A percentile compares a stretch with the other conserved stretches of the same genome.
Conservation (phyloP, 768 basidiomycete species). For the Lactarius sanguifluus region DNA sequence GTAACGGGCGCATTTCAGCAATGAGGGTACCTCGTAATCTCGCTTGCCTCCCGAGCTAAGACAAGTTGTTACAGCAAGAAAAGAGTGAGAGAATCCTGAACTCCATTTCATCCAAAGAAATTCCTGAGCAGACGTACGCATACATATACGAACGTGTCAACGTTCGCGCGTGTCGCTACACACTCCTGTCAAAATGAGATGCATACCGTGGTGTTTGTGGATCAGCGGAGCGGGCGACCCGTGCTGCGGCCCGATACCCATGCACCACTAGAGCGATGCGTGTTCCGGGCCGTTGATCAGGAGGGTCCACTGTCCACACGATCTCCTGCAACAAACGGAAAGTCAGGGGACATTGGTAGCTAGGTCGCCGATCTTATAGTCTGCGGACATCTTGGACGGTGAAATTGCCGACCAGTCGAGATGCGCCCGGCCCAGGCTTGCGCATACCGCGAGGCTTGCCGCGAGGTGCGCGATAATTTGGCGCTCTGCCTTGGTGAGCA, state of each 20-base stretch:
- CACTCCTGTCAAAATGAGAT: not conserved
- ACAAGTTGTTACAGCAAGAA: too few relatives aligned
- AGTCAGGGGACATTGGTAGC: not conserved
- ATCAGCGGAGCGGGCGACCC: constrained; percentile 18
- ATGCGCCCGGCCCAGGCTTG: constrained; percentile 86
- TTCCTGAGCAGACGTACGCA: too few relatives aligned
- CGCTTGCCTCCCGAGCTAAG: too few relatives aligned
- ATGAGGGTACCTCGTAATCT: too few relatives aligned
- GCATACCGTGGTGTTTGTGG: not conserved
- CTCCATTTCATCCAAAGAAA: too few relatives aligned
- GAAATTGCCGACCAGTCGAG: constrained; percentile 92
- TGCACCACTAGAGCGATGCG: constrained; percentile 54
- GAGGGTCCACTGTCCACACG: constrained; percentile 80
- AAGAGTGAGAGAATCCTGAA: too few relatives aligned
- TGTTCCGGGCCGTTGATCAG: constrained; percentile 62
- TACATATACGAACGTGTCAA: not conserved
- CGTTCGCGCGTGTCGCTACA: too few relatives aligned
- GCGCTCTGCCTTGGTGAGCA: constrained; percentile 90
- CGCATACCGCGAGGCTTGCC: constrained; percentile 96
- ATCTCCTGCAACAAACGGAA: constrained; percentile 60
- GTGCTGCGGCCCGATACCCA: constrained; percentile 19
- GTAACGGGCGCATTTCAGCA: too few relatives aligned
- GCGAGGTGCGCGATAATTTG: constrained; percentile 97
- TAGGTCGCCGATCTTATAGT: constrained; percentile 75
- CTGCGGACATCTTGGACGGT: constrained; percentile 82